A percentile compares a stretch with the other conserved stretches of the same genome.
phyloP scores from a whole-genome alignment of 2,329 filamentous ascomycete species.

The Chalaropsis thielavioides region DNA sequence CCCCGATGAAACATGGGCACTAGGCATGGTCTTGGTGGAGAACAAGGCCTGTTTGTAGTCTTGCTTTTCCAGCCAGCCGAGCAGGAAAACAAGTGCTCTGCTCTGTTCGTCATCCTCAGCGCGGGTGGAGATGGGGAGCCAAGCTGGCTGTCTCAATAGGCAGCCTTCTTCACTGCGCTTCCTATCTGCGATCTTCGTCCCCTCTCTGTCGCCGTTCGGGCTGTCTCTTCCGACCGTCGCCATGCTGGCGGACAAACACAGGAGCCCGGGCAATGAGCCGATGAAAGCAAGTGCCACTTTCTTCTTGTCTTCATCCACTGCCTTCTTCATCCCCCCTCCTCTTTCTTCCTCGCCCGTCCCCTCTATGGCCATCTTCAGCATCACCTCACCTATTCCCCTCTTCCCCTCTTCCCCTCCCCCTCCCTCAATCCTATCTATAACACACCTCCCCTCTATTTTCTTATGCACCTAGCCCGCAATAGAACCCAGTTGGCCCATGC shows the following conservation, averaged over 20 bases:
- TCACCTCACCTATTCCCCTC: neutral
- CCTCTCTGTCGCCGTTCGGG: neutral
- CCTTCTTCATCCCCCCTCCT: neutral
- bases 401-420: neutral
- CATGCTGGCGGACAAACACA: neutral
- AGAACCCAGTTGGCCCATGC: neutral
- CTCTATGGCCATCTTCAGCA: neutral
- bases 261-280: neutral
- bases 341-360: neutral
- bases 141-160: neutral
- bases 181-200: neutral
- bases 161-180: neutral
- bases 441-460: neutral
- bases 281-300: neutral
- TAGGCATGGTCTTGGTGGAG: neutral
- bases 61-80: neutral
- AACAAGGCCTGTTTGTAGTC: neutral
- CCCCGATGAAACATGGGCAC: neutral
- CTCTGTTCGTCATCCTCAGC: neutral
- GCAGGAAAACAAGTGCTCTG: neutral
- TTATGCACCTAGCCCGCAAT: neutral
- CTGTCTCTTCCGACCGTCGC: neutral
- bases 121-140: neutral
- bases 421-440: neutral
- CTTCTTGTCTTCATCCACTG: neutral